Conservation (phyloP, 305 asterid genomes). For the Fraxinus baroniana region DNA sequence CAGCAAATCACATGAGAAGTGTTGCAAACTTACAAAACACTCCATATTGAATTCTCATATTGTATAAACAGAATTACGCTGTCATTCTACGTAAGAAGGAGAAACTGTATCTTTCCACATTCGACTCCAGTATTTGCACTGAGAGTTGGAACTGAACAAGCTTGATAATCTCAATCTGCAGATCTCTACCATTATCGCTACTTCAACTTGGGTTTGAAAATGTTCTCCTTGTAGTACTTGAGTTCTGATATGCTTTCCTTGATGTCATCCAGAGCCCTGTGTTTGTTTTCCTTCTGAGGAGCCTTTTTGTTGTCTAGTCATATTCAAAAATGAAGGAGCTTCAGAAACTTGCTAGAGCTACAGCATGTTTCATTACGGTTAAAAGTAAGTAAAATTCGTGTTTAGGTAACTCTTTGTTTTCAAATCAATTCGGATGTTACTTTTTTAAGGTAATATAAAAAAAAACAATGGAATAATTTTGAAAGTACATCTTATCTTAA, state of each 20-base stretch:
- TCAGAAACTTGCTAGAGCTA: neutral
- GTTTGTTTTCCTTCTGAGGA: constrained; percentile 76
- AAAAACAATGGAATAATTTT: neutral
- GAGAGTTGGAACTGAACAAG: neutral
- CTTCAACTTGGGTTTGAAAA: constrained; percentile 58
- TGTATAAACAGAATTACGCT: neutral
- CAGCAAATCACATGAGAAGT: neutral
- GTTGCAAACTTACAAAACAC: neutral
- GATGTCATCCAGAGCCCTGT: constrained; percentile 96
- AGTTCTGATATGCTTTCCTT: constrained; percentile 93
- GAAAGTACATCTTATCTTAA: neutral
- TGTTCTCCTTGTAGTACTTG: constrained; percentile 73
- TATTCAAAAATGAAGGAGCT: neutral
- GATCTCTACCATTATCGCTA: constrained; percentile 28
- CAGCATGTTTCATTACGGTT: neutral
- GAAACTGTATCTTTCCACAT: neutral
- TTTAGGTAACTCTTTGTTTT: neutral
- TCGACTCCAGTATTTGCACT: neutral
- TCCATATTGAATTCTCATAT: neutral
- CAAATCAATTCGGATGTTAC: neutral
- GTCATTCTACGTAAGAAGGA: neutral
- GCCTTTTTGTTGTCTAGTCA: constrained; percentile 63
- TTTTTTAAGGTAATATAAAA: neutral
- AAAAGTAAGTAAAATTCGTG: neutral
- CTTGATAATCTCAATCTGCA: neutral